Evolutionary conservation across 2,329 filamentous ascomycete species (phyloP).

Genomic region (Emmonsiellopsis sp.): DNA sequence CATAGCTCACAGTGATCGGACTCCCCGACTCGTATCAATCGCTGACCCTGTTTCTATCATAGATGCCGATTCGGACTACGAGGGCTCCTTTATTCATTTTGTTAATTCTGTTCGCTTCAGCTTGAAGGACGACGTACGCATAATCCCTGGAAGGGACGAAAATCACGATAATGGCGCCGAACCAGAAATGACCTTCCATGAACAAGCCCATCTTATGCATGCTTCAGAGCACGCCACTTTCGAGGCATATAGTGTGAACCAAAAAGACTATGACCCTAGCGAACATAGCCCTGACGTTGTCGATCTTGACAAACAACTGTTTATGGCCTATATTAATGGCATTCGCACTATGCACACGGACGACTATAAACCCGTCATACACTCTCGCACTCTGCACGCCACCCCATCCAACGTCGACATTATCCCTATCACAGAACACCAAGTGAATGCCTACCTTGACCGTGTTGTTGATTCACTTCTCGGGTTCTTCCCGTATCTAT

Average conservation of each 20-base stretch:
- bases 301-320: conserved; percentile 30
- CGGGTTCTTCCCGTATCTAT: conserved; percentile 32
- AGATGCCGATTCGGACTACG: conserved; percentile 3
- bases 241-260: conserved; percentile 14
- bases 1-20: not conserved
- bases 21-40: too few relatives aligned
- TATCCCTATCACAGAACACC: conserved; percentile 2
- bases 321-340: conserved; percentile 34
- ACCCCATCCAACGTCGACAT: not conserved
- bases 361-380: conserved; percentile 27
- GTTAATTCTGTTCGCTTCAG: conserved; percentile 7
- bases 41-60: not conserved
- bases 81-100: conserved; percentile 12
- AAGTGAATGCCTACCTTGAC: conserved; percentile 26
- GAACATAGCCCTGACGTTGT: conserved; percentile 23
- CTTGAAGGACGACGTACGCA: not conserved
- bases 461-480: conserved; percentile 29
- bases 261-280: conserved; percentile 10
- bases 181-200: conserved; percentile 29
- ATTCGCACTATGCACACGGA: conserved; percentile 27
- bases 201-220: conserved; percentile 29
- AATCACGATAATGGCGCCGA: not conserved
- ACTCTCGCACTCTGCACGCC: conserved; percentile 16
- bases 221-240: conserved; percentile 16
- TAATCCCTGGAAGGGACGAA: not conserved